Conservation (phyloP, 805 yeast species). For the Pichia thaimueangensis region DNA sequence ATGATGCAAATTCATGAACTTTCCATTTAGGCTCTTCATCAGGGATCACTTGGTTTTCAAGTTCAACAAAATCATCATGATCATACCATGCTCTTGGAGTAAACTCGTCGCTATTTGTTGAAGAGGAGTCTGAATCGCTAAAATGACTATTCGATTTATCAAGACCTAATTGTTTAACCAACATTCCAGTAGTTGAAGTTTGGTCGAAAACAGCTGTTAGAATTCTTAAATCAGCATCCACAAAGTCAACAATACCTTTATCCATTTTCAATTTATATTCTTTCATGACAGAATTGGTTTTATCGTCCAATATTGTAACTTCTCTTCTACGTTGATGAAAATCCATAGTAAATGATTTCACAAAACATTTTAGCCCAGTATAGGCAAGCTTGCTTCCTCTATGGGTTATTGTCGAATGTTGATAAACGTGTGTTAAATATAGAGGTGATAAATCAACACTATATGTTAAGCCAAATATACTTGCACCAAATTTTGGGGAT, state of each 20-base stretch:
- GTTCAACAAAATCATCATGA: constrained; percentile 65
- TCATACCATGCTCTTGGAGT: constrained; percentile 54
- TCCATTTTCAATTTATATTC: constrained; percentile 53
- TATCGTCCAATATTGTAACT: constrained; percentile 25
- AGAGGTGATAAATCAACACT: constrained; percentile 67
- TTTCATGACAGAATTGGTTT: constrained; percentile 38
- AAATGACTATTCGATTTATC: constrained; percentile 15
- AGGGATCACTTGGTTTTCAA: constrained; percentile 43
- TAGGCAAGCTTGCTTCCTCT: constrained; percentile 43
- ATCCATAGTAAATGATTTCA: constrained; percentile 53
- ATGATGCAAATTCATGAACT: constrained; percentile 44
- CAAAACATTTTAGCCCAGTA: constrained; percentile 66
- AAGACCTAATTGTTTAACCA: constrained; percentile 31
- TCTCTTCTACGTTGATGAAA: constrained; percentile 56
- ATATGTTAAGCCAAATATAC: constrained; percentile 69
- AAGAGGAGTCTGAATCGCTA: constrained; percentile 16
- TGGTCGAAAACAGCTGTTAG: constrained; percentile 61
- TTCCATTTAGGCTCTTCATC: constrained; percentile 35
- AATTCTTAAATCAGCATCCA: constrained; percentile 62
- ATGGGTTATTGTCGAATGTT: constrained; percentile 35
- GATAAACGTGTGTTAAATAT: constrained; percentile 66
- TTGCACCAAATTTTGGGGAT: constrained; percentile 28
- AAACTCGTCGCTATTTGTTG: constrained; percentile 13
- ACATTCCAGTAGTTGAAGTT: constrained; percentile 37
- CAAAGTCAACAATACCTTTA: constrained; percentile 65